Evolutionary conservation across 371 early-diverging fungal genomes (phyloP).

Genomic region (Nematocida sp.): DNA sequence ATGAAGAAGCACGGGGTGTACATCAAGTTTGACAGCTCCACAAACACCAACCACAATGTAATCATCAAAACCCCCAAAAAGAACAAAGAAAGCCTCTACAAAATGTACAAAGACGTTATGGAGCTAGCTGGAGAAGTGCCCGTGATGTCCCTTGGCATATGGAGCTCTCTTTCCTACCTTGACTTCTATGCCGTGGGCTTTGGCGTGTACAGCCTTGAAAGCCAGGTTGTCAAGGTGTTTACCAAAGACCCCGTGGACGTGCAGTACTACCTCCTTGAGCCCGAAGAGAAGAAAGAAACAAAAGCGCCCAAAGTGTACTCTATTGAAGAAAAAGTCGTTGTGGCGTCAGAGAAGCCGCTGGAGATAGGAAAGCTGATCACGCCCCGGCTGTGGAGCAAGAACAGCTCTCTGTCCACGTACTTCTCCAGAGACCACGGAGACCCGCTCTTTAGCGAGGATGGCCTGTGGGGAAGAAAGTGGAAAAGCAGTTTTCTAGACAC

Average conservation of each 20-base stretch:
- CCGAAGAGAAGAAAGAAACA: not conserved
- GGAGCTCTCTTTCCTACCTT: slow-evolving; percentile 32
- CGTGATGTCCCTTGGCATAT: not conserved
- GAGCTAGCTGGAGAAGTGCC: slow-evolving; percentile 42
- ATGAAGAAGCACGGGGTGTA: slow-evolving; percentile 88
- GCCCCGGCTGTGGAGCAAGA: not conserved
- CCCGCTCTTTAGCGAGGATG: slow-evolving; percentile 2
- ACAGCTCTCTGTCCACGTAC: not conserved
- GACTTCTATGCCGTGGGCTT: slow-evolving; percentile 48
- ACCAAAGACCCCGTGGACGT: slow-evolving; percentile 14
- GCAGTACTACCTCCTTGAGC: slow-evolving; percentile 24
- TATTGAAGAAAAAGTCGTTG: not conserved
- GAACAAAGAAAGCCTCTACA: slow-evolving; percentile 54
- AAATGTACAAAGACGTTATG: slow-evolving; percentile 58
- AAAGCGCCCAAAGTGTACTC: not conserved
- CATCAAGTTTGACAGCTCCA: slow-evolving; percentile 70
- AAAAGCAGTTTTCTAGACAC: not conserved
- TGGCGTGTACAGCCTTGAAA: slow-evolving; percentile 8
- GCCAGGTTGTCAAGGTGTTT: slow-evolving; percentile 14
- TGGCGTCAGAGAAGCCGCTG: not conserved
- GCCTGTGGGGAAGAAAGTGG: slow-evolving; percentile 11
- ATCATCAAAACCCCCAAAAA: slow-evolving; percentile 60
- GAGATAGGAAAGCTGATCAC: not conserved
- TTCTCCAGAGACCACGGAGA: slow-evolving; percentile 14
- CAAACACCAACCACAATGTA: slow-evolving; percentile 54